Evolutionary conservation across 768 basidiomycete genomes (phyloP), one percentile per base, ranked within the genome.

Genomic region (Saitozyma podzolica): DNA sequence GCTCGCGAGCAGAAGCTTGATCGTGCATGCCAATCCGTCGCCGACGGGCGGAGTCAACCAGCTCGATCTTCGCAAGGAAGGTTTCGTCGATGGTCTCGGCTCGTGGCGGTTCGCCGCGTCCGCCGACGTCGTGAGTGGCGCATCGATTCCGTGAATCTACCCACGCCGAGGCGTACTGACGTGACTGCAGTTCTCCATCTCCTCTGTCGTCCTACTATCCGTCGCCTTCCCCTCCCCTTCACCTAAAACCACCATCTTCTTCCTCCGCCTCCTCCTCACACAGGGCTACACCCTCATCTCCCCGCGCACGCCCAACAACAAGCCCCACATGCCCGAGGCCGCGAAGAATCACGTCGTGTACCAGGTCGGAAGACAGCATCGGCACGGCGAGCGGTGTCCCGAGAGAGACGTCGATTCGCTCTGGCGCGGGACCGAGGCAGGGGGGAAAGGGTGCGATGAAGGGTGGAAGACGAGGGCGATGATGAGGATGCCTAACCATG

Each of bases 401-500:
- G 66, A 51, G 0, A 66, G 62, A 19, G 50, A 64, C 11, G 62
- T 61, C 0, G 64, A 68, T 1, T 58, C 65, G 9, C 56, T 78
- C 6, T 77, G 73, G 72, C 58, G 75, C 9, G 77, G 77, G 2
- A 19, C 40, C 3, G 63, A 59, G 16, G 75, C 69, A 0, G 66
- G 64, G 10, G 72, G 69, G 9, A 42, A 17, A 40, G 39, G 40
- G 14, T 8, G 13, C 29, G 67, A 63, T n/a, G 69, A 65, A 49
- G 75, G 76, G 6, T 77, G 70, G 64, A 65, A 65, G 47, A 66
- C 54, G 1, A 62, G 64, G 19, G 73, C 72, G 4, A 67, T 74
- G 37, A 67, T 61, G 19, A 63, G 77, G 39, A 58, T 78, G 62
- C 77, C 77, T 2, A 64, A 67, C 58, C 75, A 78, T 49, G 73